phyloP scores from a whole-genome alignment of 164 flowering plant genomes.

The Nymphaea colorata region DNA sequence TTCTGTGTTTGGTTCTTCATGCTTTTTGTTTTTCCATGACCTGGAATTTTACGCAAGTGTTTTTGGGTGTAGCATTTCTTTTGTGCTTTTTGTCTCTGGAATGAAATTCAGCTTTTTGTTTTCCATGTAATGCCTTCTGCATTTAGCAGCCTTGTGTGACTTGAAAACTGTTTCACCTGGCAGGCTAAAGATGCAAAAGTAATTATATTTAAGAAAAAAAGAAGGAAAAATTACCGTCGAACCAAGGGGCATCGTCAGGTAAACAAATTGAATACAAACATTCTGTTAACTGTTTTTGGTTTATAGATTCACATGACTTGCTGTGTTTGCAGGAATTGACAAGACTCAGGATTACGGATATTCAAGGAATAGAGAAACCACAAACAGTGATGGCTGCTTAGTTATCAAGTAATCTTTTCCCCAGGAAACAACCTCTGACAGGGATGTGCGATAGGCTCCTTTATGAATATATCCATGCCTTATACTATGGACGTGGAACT shows the following conservation, averaged over 20 bases:
- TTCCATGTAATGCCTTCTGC: neutral
- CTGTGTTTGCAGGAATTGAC: constrained; percentile 60
- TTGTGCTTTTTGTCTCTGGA: neutral
- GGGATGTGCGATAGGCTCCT: neutral
- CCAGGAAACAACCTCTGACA: neutral
- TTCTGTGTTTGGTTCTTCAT: too few species aligned
- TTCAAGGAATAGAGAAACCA: constrained; percentile 77
- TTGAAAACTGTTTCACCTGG: too few species aligned
- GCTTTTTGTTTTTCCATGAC: too few species aligned
- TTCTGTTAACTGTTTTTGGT: neutral
- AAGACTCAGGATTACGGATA: constrained; percentile 69
- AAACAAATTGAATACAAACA: constrained; percentile 6
- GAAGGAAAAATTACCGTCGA: constrained; percentile 90
- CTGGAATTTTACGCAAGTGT: too few species aligned
- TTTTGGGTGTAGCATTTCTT: neutral
- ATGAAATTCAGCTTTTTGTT: neutral
- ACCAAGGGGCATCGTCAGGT: constrained; percentile 98
- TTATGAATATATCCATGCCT: too few species aligned
- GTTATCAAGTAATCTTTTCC: neutral
- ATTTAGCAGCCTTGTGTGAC: neutral
- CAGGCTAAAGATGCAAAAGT: constrained; percentile 98
- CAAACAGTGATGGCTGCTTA: constrained; percentile 45
- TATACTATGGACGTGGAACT: too few species aligned
- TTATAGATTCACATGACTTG: constrained; percentile 4
- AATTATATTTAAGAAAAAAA: constrained; percentile 92